Conservation (phyloP, 2,329 filamentous ascomycete species). For the Akanthomyces muscarius region DNA sequence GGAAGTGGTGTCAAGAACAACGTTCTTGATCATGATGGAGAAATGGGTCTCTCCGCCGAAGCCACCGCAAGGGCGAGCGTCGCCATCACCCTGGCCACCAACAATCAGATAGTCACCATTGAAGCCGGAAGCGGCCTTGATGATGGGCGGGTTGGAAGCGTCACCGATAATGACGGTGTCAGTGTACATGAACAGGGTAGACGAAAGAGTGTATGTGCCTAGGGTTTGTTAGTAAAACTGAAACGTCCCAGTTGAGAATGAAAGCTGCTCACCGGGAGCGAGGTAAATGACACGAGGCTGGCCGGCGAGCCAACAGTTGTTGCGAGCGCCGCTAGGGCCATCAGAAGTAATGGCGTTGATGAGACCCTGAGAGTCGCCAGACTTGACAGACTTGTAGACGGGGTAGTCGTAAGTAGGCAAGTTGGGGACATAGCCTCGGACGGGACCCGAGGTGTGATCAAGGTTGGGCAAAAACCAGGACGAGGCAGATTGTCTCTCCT, state of each 20-base stretch:
- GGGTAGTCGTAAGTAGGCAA: conserved; percentile 21
- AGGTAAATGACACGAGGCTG: conserved; percentile 22
- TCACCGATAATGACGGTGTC: conserved; percentile 81
- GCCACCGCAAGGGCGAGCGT: conserved; percentile 18
- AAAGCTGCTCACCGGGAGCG: conserved; percentile 18
- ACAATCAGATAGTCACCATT: conserved; percentile 41
- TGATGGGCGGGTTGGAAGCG: conserved; percentile 60
- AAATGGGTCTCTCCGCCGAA: conserved; percentile 23
- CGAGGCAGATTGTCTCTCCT: conserved; percentile 19
- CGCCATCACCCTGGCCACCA: conserved; percentile 20
- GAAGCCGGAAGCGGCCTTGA: conserved; percentile 67
- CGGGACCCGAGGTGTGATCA: conserved; percentile 21
- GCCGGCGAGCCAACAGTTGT: conserved; percentile 22
- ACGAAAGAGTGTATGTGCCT: conserved; percentile 21
- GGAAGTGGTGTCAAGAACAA: conserved; percentile 21
- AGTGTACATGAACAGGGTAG: conserved; percentile 19
- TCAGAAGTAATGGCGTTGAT: conserved; percentile 12
- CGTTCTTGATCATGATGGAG: conserved; percentile 23
- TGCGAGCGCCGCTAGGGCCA: conserved; percentile 18
- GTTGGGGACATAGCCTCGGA: conserved; percentile 21
- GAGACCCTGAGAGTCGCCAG: conserved; percentile 13
- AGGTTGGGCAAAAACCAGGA: conserved; percentile 24
- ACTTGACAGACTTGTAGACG: conserved; percentile 20
- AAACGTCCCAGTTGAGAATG: not conserved
- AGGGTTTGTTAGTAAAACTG: not conserved